Conservation (phyloP, 2,329 filamentous ascomycete species). For the Acephala macrosclerotiorum region DNA sequence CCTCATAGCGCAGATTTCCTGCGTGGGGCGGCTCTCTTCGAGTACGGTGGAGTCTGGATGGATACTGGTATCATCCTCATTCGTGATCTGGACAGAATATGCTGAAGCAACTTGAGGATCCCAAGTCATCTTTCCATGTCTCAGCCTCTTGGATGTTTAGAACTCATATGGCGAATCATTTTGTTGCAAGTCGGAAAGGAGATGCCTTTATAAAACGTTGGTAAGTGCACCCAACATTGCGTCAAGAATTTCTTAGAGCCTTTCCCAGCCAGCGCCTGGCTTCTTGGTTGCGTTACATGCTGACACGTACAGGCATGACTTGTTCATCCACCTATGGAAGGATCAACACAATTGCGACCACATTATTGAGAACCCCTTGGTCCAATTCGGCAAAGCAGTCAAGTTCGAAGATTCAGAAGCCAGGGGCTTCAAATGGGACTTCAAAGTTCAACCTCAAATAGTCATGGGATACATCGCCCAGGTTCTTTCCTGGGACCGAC, state of each 20-base stretch:
- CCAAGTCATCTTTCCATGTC: constrained; percentile 46
- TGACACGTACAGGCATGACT: constrained; percentile 39
- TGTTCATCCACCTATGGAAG: constrained; percentile 48
- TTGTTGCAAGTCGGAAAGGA: constrained; percentile 51
- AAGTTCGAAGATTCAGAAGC: constrained; percentile 32
- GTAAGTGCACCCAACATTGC: constrained; percentile 25
- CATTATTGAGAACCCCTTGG: constrained; percentile 46
- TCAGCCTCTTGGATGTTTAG: constrained; percentile 41
- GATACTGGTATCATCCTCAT: constrained; percentile 53
- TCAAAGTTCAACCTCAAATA: constrained; percentile 11
- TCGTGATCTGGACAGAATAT: constrained; percentile 50
- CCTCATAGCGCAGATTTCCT: constrained; percentile 56
- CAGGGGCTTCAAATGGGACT: constrained; percentile 15
- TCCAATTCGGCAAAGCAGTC: constrained; percentile 33
- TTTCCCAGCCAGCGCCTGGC: too few relatives aligned
- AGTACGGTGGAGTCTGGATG: constrained; percentile 53
- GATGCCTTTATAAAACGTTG: constrained; percentile 54
- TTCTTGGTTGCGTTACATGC: not conserved
- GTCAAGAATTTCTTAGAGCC: not conserved
- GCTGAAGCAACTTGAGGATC: constrained; percentile 51
- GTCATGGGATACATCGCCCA: constrained; percentile 42
- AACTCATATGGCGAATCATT: constrained; percentile 48
- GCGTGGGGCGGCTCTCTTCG: constrained; percentile 50
- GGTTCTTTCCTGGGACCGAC: constrained; percentile 42
- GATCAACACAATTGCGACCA: constrained; percentile 42